Evolutionary conservation across 768 basidiomycete species (phyloP), one percentile per base, ranked within the genome.

Genomic region (Leccinum fibrillosum): DNA sequence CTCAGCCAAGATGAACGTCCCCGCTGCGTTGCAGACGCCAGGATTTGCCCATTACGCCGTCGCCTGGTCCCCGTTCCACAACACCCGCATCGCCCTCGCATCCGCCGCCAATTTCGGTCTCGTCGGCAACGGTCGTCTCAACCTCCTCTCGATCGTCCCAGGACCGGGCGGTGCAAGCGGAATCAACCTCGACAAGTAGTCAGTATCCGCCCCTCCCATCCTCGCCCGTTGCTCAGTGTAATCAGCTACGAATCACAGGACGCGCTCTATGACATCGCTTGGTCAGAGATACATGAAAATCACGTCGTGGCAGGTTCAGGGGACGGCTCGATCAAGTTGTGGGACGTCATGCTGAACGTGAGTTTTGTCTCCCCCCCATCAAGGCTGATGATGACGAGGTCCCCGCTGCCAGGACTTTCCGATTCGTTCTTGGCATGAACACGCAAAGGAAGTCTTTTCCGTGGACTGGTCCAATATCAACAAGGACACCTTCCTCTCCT

Each of bases 401-500:
- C 45, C 47, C 61, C 28, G 7, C 74, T 32, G 1, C 12, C 12
- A 98, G 94, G 89, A 93, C 65, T 82, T 88, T 54, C 95, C 96
- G 1, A 89, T 98, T 63, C 85, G 86, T 60, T 85, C 84, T 51
- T 98, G 96, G 95, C 89, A 92, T 65, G 96, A 98, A 73, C 96
- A 98, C 73, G 85, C 87, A 12, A 84, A 88, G 52, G 96, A 98
- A 71, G 92, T 94, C 7, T 94, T 92, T 77, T 89, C 89, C 11
- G 85, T 98, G 6, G 92, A 98, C 72, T 98, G 96, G 95, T 94
- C 89, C 61, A 98, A 97, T 74, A 72, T 95, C 60, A 86, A 88
- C 65, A 97, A 96, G 70, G 89, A 93, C 62, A 82, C 83, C 1
- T 95, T 97, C 70, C 83, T 81, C 9, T 94, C 94, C 11, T 83